Conservation (phyloP, 257 asterid genomes). For the Penstemon eatonii region DNA sequence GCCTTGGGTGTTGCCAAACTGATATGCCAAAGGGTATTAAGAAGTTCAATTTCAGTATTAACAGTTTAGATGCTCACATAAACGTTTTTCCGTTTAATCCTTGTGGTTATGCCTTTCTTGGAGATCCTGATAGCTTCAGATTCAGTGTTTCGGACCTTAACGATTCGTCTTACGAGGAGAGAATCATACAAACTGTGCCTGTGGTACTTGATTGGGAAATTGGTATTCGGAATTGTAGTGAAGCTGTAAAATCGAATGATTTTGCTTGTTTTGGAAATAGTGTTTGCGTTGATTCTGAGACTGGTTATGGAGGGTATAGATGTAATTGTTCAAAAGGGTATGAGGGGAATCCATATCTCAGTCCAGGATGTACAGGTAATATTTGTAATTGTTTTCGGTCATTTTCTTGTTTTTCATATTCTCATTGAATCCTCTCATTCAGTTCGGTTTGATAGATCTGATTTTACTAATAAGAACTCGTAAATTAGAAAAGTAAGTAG, state of each 20-base stretch:
- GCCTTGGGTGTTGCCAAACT: slow-evolving; percentile 62
- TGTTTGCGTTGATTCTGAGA: slow-evolving; percentile 44
- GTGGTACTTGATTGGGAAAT: slow-evolving; percentile 66
- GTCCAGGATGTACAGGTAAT: slow-evolving; percentile 52
- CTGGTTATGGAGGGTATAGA: slow-evolving; percentile 51
- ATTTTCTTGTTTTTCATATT: neutral
- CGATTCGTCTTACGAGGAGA: slow-evolving; percentile 32
- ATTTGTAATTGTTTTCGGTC: neutral
- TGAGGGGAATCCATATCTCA: slow-evolving; percentile 58
- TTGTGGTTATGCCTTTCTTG: slow-evolving; percentile 58
- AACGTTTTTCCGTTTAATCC: slow-evolving; percentile 32
- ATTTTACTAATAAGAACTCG: no score
- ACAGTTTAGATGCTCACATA: neutral
- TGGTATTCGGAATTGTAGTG: slow-evolving; percentile 44
- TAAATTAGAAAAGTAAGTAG: no score
- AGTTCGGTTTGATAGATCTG: no score
- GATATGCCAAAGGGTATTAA: slow-evolving; percentile 52
- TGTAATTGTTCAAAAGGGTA: slow-evolving; percentile 54
- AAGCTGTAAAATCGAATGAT: slow-evolving; percentile 25
- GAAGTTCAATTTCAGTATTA: slow-evolving; percentile 6
- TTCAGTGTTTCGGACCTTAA: slow-evolving; percentile 36
- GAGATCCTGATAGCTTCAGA: slow-evolving; percentile 37
- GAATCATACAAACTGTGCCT: slow-evolving; percentile 40
- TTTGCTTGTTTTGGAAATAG: slow-evolving; percentile 44
- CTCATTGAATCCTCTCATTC: neutral